These are phyloP conservation scores for Colletotrichum sp. DNA, from an alignment of 2,329 filamentous ascomycete species.

Conservation along the genomic window DNA sequence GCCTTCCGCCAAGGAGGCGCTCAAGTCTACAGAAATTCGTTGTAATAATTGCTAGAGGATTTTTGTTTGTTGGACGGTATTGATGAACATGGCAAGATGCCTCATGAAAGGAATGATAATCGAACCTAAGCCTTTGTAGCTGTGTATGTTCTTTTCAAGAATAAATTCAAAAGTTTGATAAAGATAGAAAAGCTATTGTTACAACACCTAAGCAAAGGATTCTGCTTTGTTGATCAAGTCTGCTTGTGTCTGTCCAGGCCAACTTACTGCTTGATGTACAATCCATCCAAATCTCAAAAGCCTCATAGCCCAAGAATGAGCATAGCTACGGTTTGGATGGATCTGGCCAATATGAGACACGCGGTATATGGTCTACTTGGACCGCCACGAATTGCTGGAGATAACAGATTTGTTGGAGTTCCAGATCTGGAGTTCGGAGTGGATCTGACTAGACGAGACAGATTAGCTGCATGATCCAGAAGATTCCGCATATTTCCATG, in stretches of 20 bases:
- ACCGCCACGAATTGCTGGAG: neutral
- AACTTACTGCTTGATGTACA: neutral
- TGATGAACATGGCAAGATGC: neutral
- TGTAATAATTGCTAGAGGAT: conserved; percentile 41
- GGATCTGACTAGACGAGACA: neutral
- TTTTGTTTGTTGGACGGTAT: neutral
- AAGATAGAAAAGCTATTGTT: neutral
- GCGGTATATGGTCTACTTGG: neutral
- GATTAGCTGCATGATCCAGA: conserved; percentile 1
- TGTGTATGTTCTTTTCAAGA: neutral
- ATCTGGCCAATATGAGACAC: neutral
- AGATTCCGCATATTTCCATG: conserved; percentile 13
- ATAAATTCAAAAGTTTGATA: neutral
- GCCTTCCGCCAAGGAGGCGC: conserved; percentile 79
- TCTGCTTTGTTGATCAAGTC: neutral
- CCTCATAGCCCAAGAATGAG: neutral
- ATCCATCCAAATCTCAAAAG: neutral
- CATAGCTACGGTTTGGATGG: neutral
- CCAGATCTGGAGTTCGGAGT: neutral
- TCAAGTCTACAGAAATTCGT: conserved; percentile 76
- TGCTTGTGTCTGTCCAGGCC: neutral
- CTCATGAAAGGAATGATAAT: conserved; percentile 18
- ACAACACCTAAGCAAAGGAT: neutral
- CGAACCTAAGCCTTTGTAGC: neutral
- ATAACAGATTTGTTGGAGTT: neutral